Evolutionary conservation across 768 basidiomycete species (phyloP), one percentile per base, ranked within the genome.

Genomic region (Amanita pallidorosea): DNA sequence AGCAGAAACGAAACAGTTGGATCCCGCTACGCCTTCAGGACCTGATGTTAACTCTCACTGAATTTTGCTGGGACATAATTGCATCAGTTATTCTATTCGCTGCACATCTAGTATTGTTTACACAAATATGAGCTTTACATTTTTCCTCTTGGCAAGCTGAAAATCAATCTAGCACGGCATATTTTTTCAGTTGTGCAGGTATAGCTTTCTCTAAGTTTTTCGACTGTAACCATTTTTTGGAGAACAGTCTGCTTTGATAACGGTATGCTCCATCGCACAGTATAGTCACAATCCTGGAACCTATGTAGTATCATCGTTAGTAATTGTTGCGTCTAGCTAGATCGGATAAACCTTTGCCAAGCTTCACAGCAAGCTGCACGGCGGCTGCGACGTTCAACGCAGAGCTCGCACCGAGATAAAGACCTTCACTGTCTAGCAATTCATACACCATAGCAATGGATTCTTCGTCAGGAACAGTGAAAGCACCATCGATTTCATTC

Each of bases 371-470:
- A 18, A 98, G 75, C 62, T 98, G 85, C 11, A 81, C 80, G 0
- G 95, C 94, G 8, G 95, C 92, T 35, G 92, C 93, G 18, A 96
- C 92, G 62, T 99, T 99, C 55, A 98, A 67, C 1, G 96, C 92
- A 5, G 90, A 84, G 55, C 88, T 93, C 3, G 94, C 94, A 9
- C 96, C 96, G 40, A 99, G 68, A 67, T 99, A 99, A 35, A 99
- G 60, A 0, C 96, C 96, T 63, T 97, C 96, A 11, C 81, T 78
- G 60, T 97, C 88, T 42, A 99, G 70, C 25, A 99, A 70, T 51
- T 93, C 81, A 64, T 96, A 99, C 41, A 99, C 68, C 93, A 96
- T 98, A 47, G 75, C 76, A 58, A 99, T 90, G 15, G 90, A 83
- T 62, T 95, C 85, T 60, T 81, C 79, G 57, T 99, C 96, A 3